Base-by-base conservation (phyloP, 2,329 filamentous ascomycete species). In the Orbilia ellipsospora region DNA sequence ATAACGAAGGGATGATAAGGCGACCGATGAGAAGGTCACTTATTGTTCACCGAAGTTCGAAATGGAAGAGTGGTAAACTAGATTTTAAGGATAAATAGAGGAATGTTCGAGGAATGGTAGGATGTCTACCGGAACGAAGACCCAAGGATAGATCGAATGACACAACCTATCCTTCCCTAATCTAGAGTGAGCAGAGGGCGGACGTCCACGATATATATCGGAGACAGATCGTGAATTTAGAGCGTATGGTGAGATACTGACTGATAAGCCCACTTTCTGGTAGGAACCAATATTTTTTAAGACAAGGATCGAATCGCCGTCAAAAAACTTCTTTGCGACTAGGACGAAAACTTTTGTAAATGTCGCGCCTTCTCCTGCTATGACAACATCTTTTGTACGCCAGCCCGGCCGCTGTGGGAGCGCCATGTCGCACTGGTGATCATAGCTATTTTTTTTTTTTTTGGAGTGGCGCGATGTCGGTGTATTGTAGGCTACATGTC, bases 351-450 rank as follows among this genome's bases (percentile, higher is more conserved):
- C 36, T 62, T 48, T 31, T 51, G 52, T 13, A 55, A 15, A 56
- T 18, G 44, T 16, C n/a, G 15, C 18, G 54, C 51, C 18, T 16
- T 15, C 5, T 18, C 7, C 36, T 31, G 31, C 48, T 42, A 51
- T 36, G 59, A 52, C 52, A 62, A 5, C 15, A 57, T 57, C 42
- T 69, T 56, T 63, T 70, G 65, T 69, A 55, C 26, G 45, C 65
- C 65, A 36, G 50, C 50, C 40, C 36, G 18, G 15, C 23, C 65
- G 65, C 18, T 50, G 40, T n/a, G 42, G 40, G 48, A 42, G 50
- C 65, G 50, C 48, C 23, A 26, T 62, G 50, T 36, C 31, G 42
- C 56, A 51, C 48, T 54, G 45, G 26, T 61, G 45, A 61, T 48
- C 23, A 12, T 18, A 60, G 52, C 59, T 12, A 36, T 36, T 6